phyloP scores from a whole-genome alignment of 768 basidiomycete species.

The Tricholomella constricta region DNA sequence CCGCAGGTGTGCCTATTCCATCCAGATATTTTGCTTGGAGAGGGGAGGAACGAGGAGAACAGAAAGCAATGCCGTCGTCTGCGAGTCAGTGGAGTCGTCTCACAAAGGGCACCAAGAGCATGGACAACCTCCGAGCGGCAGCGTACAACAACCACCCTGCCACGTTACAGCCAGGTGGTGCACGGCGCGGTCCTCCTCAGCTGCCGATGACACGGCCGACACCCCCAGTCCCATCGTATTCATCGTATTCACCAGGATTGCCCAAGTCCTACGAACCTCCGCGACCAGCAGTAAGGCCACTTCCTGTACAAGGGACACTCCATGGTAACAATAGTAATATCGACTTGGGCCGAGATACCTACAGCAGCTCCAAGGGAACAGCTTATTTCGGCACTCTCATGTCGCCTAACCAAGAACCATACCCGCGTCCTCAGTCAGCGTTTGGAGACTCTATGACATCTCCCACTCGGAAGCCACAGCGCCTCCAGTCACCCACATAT shows the following conservation, averaged over 20 bases:
- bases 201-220: conserved; percentile 37
- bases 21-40: conserved; percentile 54
- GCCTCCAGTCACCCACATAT: conserved; percentile 41
- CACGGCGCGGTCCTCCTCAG: conserved; percentile 31
- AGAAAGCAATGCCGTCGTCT: conserved; percentile 36
- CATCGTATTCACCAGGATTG: conserved; percentile 30
- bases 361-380: conserved; percentile 25
- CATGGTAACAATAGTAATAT: conserved; percentile 26
- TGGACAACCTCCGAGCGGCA: conserved; percentile 50
- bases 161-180: conserved; percentile 35
- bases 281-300: conserved; percentile 36
- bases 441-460: conserved; percentile 49
- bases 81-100: conserved; percentile 30
- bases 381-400: conserved; percentile 26
- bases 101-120: conserved; percentile 52
- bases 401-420: conserved; percentile 57
- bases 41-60: conserved; percentile 43
- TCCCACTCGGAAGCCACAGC: conserved; percentile 35
- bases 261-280: conserved; percentile 48
- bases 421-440: conserved; percentile 65
- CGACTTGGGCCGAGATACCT: conserved; percentile 32
- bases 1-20: conserved; percentile 48
- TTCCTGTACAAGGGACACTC: conserved; percentile 43
- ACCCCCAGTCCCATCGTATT: conserved; percentile 20
- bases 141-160: conserved; percentile 32